Evolutionary conservation across 768 basidiomycete genomes (phyloP).

Genomic region (Cystofilobasidium macerans): DNA sequence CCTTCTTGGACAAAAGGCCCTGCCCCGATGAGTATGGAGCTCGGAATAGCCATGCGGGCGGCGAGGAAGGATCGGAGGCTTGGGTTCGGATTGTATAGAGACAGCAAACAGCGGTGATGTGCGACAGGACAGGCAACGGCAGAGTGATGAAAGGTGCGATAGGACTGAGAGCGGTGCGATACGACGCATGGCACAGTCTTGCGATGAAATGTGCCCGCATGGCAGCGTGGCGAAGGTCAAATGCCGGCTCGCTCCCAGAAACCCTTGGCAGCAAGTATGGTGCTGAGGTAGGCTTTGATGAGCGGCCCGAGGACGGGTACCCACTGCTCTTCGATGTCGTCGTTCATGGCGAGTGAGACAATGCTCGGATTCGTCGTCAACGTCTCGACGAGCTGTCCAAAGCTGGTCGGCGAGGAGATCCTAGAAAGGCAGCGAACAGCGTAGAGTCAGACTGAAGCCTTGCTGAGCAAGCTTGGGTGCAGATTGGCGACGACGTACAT

Average conservation of each 20-base stretch:
- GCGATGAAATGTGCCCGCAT: too few relatives aligned
- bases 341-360: conserved; percentile 8
- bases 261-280: not conserved
- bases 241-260: conserved; percentile 10
- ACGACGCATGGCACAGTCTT: too few relatives aligned
- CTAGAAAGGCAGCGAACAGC: not conserved
- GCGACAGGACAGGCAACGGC: too few relatives aligned
- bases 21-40: too few relatives aligned
- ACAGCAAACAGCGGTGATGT: too few relatives aligned
- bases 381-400: conserved; percentile 3
- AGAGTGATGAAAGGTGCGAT: too few relatives aligned
- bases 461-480: not conserved
- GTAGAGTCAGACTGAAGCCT: not conserved
- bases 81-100: too few relatives aligned
- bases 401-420: not conserved
- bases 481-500: not conserved
- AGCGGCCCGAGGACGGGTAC: not conserved
- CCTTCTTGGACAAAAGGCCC: too few relatives aligned
- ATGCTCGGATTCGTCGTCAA: not conserved
- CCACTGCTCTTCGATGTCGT: conserved; percentile 18
- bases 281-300: conserved; percentile 5
- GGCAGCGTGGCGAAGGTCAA: too few relatives aligned
- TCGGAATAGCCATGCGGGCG: too few relatives aligned
- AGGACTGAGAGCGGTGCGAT: too few relatives aligned
- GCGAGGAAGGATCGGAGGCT: too few relatives aligned